These are phyloP conservation scores for Cantharellus anzutake DNA, from an alignment of 768 basidiomycete species.

Conservation along the genomic window DNA sequence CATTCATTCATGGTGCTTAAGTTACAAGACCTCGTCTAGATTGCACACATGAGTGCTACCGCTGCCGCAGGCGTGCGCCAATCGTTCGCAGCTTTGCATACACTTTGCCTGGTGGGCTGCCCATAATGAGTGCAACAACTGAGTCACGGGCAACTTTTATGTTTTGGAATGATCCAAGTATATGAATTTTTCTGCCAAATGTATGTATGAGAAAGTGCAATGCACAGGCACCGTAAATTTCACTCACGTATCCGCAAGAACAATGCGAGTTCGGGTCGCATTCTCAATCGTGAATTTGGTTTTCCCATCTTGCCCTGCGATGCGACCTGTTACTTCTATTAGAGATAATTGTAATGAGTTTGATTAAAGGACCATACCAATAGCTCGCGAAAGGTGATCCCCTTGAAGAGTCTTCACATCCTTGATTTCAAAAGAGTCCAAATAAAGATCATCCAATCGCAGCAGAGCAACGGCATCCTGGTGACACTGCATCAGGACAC, in stretches of 20 bases:
- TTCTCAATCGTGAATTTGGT: constrained; percentile 99
- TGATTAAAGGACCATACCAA: constrained; percentile 32
- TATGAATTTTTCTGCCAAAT: constrained; percentile 77
- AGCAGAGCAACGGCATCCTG: constrained; percentile 93
- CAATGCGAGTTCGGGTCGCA: constrained; percentile 88
- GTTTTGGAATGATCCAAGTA: constrained; percentile 95
- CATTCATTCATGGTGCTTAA: too few species aligned
- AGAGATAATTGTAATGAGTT: background rate
- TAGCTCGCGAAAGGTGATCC: constrained; percentile 94
- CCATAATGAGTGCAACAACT: constrained; percentile 84
- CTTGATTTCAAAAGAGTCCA: constrained; percentile 98
- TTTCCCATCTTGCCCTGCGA: constrained; percentile 96
- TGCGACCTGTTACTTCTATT: constrained; percentile 46
- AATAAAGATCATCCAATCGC: constrained; percentile 88
- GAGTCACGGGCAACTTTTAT: constrained; percentile 96
- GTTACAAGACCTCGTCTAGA: too few species aligned
- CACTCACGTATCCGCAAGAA: constrained; percentile 81
- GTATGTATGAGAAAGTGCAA: constrained; percentile 5
- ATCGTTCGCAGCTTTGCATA: constrained; percentile 83
- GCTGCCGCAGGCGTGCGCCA: constrained; percentile 82
- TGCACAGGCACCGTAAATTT: background rate
- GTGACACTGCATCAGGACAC: background rate
- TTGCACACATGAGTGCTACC: constrained; percentile 14
- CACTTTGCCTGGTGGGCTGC: constrained; percentile 87
- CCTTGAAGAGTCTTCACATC: constrained; percentile 97